Evolutionary conservation across 257 asterid species (phyloP).

Genomic region (Anisodus acutangulus): DNA sequence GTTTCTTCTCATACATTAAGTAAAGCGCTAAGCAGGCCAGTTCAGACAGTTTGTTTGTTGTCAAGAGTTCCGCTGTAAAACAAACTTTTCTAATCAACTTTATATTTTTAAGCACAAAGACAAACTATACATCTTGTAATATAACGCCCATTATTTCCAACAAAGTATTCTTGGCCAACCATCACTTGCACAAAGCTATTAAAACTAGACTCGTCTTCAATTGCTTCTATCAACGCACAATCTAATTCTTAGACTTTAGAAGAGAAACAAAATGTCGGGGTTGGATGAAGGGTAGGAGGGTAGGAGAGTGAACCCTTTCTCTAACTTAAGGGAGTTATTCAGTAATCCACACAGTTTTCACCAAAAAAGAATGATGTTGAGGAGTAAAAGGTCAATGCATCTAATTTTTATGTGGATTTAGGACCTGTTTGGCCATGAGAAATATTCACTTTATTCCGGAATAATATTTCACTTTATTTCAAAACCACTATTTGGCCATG

Average conservation of each 20-base stretch:
- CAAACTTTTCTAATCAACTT: constrained; percentile 17
- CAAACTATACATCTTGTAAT: constrained; percentile 19
- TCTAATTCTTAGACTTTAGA: background rate
- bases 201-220: background rate
- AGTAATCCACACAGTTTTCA: background rate
- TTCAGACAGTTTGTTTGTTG: constrained; percentile 95
- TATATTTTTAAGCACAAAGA: constrained; percentile 27
- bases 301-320: background rate
- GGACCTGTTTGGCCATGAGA: too few relatives aligned
- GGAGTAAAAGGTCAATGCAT: background rate
- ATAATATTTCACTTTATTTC: too few relatives aligned
- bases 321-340: background rate
- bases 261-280: background rate
- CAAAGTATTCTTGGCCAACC: constrained; percentile 4
- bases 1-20: constrained; percentile 99
- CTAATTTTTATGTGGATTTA: constrained; percentile 3
- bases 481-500: too few relatives aligned
- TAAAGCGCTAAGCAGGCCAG: constrained; percentile 93
- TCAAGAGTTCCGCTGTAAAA: constrained; percentile 89
- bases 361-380: background rate
- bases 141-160: background rate
- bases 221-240: background rate
- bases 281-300: background rate
- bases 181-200: background rate
- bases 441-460: too few relatives aligned